Evolutionary conservation across 331 rosid genomes (phyloP), one percentile per base, ranked within the genome.

Genomic region (Cydonia oblonga): DNA sequence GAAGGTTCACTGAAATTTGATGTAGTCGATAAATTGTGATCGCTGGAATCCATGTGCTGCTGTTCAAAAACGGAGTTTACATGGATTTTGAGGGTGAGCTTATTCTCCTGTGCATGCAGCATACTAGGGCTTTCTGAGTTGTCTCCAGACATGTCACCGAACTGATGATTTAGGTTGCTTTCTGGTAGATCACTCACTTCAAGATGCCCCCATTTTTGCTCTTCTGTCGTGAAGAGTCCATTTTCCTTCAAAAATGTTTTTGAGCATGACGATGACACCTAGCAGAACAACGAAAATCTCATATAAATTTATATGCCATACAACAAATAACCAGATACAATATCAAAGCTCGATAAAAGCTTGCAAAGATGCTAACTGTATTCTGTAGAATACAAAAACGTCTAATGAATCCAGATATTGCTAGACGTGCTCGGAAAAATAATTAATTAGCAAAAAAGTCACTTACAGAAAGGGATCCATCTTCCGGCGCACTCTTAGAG

Each of bases 401-500:
- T 42, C 30, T 35, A 10, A 20, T 3, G 25, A 22, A 12, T 7
- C 33, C 25, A 20, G 10, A 23, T 11, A 28, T 25, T 15, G 23
- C 10, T 67, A 28, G 58, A 65, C 12, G 30, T 40, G 26, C 53
- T n/a, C 23, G 4, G 19, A 58, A 13, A 70, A 72, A 79, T 16
- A 66, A 69, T 4, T 19, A 71, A 25, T 70, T 19, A 29, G 35
- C 9, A 63, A 2, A 49, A 71, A 57, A 33, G 25, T 28, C 22
- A 72, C 91, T 81, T 76, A 91, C 97, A 57, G 78, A 71, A 66
- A 76, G 60, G 60, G 66, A 67, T 58, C 77, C 69, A 81, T 79
- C 74, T 71, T 71, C 77, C 16, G 67, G 79, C 13, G 66, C 59
- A 66, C 73, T 76, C 76, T 76, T 74, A 9, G 16, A 24, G 53